Conservation (phyloP, 78 protist species). For the Dictyostelium firmibasis region DNA sequence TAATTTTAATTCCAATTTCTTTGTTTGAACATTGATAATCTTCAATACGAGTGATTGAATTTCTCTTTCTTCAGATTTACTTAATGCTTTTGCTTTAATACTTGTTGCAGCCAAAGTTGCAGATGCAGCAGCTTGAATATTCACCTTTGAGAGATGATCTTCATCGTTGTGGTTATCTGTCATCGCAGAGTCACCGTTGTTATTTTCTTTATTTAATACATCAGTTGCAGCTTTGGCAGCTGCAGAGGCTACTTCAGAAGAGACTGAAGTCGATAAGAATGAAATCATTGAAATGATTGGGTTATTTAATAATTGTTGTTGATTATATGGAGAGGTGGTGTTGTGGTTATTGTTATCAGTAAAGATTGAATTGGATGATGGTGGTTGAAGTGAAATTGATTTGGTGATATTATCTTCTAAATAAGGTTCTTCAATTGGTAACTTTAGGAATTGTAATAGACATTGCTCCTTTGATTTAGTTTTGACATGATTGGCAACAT, state of each 20-base stretch:
- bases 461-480: constrained; percentile 86
- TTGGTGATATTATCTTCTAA: constrained; percentile 69
- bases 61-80: constrained; percentile 42
- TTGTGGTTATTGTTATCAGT: background rate
- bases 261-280: constrained; percentile 10
- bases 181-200: background rate
- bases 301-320: background rate
- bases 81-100: constrained; percentile 45
- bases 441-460: constrained; percentile 75
- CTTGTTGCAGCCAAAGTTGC: constrained; percentile 57
- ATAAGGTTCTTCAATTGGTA: constrained; percentile 86
- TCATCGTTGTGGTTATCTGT: background rate
- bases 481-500: constrained; percentile 79
- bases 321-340: background rate
- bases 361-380: background rate
- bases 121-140: constrained; percentile 35
- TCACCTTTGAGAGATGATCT: constrained; percentile 1
- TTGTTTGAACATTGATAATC: constrained; percentile 51
- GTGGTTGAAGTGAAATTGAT: background rate
- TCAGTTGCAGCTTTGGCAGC: constrained; percentile 32
- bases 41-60: constrained; percentile 45
- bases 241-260: background rate
- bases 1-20: constrained; percentile 60
- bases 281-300: constrained; percentile 31
- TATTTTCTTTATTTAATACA: background rate